These are phyloP conservation scores for Lobosporangium transversale DNA, from an alignment of 192 early-diverging fungal genomes.

Conservation along the genomic window DNA sequence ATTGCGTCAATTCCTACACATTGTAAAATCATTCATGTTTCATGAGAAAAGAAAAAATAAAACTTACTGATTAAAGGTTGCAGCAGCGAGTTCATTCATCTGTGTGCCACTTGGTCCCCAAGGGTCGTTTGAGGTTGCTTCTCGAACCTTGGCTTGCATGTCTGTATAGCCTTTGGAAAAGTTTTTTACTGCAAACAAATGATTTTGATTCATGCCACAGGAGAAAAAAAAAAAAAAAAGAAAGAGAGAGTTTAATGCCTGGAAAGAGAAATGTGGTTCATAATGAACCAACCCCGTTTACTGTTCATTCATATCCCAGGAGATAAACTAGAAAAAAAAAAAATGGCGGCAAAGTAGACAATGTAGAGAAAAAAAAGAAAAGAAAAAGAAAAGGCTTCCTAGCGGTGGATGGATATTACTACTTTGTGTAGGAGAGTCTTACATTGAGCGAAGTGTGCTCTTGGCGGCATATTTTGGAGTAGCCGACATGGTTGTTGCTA, in stretches of 20 bases:
- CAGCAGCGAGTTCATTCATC: slow-evolving; percentile 89
- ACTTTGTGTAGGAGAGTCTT: slow-evolving; percentile 12
- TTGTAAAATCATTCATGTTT: too few relatives aligned
- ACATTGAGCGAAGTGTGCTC: slow-evolving; percentile 58
- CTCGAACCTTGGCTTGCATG: slow-evolving; percentile 90
- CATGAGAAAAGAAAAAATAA: slow-evolving; percentile 6
- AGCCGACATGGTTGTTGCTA: slow-evolving; percentile 30
- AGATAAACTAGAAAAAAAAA: too few relatives aligned
- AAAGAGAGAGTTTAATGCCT: background rate
- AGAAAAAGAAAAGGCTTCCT: background rate
- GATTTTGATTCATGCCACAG: too few relatives aligned
- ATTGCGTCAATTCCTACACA: background rate
- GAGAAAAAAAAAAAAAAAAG: too few relatives aligned
- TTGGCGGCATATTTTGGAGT: slow-evolving; percentile 57
- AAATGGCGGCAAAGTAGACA: too few relatives aligned
- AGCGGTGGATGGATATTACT: background rate
- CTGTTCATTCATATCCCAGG: too few relatives aligned
- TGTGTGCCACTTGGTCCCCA: slow-evolving; percentile 77
- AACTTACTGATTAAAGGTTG: slow-evolving; percentile 86
- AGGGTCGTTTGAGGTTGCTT: slow-evolving; percentile 83
- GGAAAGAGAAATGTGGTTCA: slow-evolving; percentile 5
- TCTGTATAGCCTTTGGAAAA: slow-evolving; percentile 92
- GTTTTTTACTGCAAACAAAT: slow-evolving; percentile 82
- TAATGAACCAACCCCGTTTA: too few relatives aligned
- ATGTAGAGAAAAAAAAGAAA: too few relatives aligned